Evolutionary conservation across 768 basidiomycete genomes (phyloP).

Genomic region (Gloeopeniophorella convolvens): DNA sequence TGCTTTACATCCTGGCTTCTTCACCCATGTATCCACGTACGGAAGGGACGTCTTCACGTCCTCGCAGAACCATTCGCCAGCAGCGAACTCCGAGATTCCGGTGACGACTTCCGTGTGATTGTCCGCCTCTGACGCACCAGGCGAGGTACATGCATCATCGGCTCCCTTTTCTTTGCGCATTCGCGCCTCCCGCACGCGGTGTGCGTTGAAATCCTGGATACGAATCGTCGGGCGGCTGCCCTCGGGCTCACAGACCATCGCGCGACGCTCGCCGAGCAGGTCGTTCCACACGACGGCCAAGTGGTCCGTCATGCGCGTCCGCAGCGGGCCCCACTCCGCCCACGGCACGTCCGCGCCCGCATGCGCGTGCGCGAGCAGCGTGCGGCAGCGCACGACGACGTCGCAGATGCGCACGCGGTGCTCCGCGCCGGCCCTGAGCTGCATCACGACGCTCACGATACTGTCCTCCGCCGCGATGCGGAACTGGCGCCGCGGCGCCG

Average conservation of each 20-base stretch:
- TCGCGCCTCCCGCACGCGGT: neutral
- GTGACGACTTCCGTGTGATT: too few relatives aligned
- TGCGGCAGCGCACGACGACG: neutral
- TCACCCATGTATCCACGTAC: neutral
- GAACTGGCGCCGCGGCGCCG: too few relatives aligned
- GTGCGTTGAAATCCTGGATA: slow-evolving; percentile 1
- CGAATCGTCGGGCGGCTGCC: neutral
- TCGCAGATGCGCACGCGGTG: neutral
- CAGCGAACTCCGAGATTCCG: too few relatives aligned
- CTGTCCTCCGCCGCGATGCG: neutral
- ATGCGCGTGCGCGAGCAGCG: neutral
- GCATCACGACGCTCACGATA: neutral
- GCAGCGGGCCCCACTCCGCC: slow-evolving; percentile 1
- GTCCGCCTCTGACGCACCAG: too few relatives aligned
- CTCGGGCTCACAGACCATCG: too few relatives aligned
- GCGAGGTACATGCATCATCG: too few relatives aligned
- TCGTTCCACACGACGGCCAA: neutral
- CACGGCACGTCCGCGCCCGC: neutral
- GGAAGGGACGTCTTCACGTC: neutral
- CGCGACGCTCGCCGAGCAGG: neutral
- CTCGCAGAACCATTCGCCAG: too few relatives aligned
- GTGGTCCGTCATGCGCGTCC: slow-evolving; percentile 2
- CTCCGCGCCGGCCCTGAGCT: neutral
- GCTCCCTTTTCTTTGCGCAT: neutral
- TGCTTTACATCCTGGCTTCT: neutral